A percentile compares a stretch with the other conserved stretches of the same genome.
These are phyloP conservation scores for Exophiala sp. DNA, from an alignment of 2,329 filamentous ascomycete species.

Conservation along the genomic window DNA sequence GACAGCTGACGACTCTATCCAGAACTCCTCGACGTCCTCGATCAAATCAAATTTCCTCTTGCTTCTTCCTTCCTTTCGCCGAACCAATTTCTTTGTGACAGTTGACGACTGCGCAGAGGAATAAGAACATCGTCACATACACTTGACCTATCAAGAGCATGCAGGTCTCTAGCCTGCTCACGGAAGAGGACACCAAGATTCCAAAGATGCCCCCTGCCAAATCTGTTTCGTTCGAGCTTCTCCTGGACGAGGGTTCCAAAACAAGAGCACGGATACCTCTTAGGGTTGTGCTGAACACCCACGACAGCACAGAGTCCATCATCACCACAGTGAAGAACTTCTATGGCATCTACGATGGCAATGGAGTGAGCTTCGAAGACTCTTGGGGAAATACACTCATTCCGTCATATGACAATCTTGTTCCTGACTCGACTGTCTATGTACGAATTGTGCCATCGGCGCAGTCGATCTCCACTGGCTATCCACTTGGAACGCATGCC, in stretches of 20 bases:
- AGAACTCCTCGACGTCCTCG: not conserved
- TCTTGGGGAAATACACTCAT: conserved; percentile 83
- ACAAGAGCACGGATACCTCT: conserved; percentile 58
- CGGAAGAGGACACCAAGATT: conserved; percentile 22
- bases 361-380: conserved; percentile 93
- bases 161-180: conserved; percentile 27
- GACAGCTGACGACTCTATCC: conserved; percentile 5
- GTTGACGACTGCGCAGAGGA: not conserved
- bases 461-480: conserved; percentile 44
- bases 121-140: conserved; percentile 19
- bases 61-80: not conserved
- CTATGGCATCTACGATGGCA: conserved; percentile 85
- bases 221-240: conserved; percentile 59
- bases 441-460: conserved; percentile 69
- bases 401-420: conserved; percentile 91
- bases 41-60: not conserved
- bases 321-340: conserved; percentile 98
- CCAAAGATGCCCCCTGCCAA: conserved; percentile 43
- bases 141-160: conserved; percentile 34
- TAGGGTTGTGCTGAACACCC: conserved; percentile 78
- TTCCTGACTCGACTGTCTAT: conserved; percentile 85
- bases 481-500: conserved; percentile 42
- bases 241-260: conserved; percentile 53
- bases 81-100: conserved; percentile 1
- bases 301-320: conserved; percentile 96